These are phyloP conservation scores for Boletus eberwhitei DNA, from an alignment of 768 basidiomycete genomes.

Conservation along the genomic window DNA sequence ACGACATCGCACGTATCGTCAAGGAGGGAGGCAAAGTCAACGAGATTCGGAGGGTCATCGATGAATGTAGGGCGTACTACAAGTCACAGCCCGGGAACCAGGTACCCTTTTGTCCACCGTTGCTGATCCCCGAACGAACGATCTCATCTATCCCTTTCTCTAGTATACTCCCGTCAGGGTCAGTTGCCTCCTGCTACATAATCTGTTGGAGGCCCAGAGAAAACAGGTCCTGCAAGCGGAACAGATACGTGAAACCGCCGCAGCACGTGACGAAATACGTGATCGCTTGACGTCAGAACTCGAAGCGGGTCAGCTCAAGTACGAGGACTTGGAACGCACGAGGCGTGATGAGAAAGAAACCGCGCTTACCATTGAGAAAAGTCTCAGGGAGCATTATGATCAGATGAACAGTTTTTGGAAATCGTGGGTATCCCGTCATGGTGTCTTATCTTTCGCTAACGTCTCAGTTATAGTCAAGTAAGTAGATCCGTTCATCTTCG, in stretches of 20 bases:
- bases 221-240: conserved; percentile 36
- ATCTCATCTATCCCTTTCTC: conserved; percentile 2
- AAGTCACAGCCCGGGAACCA: conserved; percentile 42
- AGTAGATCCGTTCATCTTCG: conserved; percentile 17
- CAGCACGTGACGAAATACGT: conserved; percentile 32
- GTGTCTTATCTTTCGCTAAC: conserved; percentile 17
- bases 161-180: conserved; percentile 53
- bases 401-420: conserved; percentile 43
- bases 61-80: conserved; percentile 49
- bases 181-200: conserved; percentile 47
- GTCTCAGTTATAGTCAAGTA: conserved; percentile 32
- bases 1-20: conserved; percentile 51
- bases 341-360: conserved; percentile 50
- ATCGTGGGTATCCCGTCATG: conserved; percentile 26
- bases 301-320: conserved; percentile 38
- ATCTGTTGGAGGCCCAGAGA: conserved; percentile 47
- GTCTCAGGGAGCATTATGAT: conserved; percentile 50
- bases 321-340: conserved; percentile 38
- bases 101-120: conserved; percentile 32
- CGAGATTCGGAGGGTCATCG: conserved; percentile 47
- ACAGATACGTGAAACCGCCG: conserved; percentile 29
- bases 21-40: conserved; percentile 54
- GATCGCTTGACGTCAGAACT: conserved; percentile 31
- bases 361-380: conserved; percentile 49
- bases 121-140: conserved; percentile 7